Evolutionary conservation across 495 filamentous ascomycete genomes (phyloP), one percentile per base, ranked within the genome.

Genomic region (Cairneyella variabilis): DNA sequence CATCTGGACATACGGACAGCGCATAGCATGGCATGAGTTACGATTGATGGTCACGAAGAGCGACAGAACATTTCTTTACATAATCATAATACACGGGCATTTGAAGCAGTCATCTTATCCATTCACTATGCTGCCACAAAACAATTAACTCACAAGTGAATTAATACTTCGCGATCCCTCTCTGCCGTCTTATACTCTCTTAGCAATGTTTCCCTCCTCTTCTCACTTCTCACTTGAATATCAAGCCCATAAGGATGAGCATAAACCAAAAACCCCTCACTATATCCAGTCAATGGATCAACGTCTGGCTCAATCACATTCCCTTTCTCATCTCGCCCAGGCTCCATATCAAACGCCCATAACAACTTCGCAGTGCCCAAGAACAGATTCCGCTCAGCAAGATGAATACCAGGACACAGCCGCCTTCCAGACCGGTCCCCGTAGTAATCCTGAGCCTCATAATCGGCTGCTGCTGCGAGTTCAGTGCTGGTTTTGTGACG

Each of bases 371-470:
- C 71, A 5, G 75, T 61, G 10, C 51, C 69, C 0, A 79, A 11
- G 53, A 70, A 83, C 9, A 84, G 41, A 14, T 68, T 75, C 9
- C 69, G 66, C 40, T 83, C 79, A 0, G 82, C 82, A 0, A 84
- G 58, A 41, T 78, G 66, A 4, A 77, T 75, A 0, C 80, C 82
- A 0, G 76, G 74, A 50, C 83, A 86, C 6, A 79, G 66, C 0
- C 81, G 68, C 2, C 81, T 70, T 0, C 82, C 82, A 32, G 70
- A 73, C 2, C 80, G 80, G 56, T 76, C 79, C 3, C 56, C 61
- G 2, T 67, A 53, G 26, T 79, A 76, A 61, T 80, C 79, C 17
- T 69, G 64, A 49, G 65, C 65, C 22, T 64, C 50, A 17, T 56
- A 62, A 32, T 75, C 64, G 4, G 54, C 50, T 2, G 37, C 39